Base-by-base conservation (phyloP, 1,139 yeast species). In the Candida freyschussii region DNA sequence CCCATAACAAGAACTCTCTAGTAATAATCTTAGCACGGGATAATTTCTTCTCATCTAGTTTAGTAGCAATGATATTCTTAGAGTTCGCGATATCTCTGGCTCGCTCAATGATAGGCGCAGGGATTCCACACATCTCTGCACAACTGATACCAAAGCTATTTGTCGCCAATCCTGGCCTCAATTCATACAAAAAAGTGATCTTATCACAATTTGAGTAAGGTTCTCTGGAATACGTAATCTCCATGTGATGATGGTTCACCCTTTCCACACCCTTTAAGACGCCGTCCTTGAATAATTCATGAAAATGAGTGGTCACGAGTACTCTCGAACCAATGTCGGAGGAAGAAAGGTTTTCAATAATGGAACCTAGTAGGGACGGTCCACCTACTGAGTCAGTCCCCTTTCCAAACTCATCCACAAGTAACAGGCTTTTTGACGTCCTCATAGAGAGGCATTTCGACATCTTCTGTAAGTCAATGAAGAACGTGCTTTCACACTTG, bases 331-430 rank as follows among this genome's bases (percentile, higher is more conserved):
- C 45, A 0, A 20, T 24, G 0, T 27, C 21, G 1, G 32, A 26
- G 3, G 34, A 26, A 1, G 50, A 39, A 7, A 65, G 40, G 13
- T 50, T 39, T 16, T 53, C 53, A 10, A 69, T 43, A 10, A 63
- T 46, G 0, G 69, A 50, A 2, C 69, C 72, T 37, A 67, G 57
- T 12, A 69, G 37, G 0, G 71, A 59, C 0, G 70, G 69, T 0
- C 75, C 74, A 41, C 69, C 72, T 20, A 56, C 40, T 1, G 58
- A 44, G 46, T 66, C 72, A 1, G 73, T 70, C 0, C 76, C 77
- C 33, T 69, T 65, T 0, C 76, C 77, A 52, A 67, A 69, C 41
- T 72, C 77, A 49, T 71, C 76, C 15, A 71, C 56, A 7, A 71
- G 44, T 2, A 71, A 35, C 15, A 71, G 41, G 7, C 72, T 66